Evolutionary conservation across 1,284 basidiomycete species (phyloP), one percentile per base, ranked within the genome.

Genomic region (Cryptococcus jaspeensis): DNA sequence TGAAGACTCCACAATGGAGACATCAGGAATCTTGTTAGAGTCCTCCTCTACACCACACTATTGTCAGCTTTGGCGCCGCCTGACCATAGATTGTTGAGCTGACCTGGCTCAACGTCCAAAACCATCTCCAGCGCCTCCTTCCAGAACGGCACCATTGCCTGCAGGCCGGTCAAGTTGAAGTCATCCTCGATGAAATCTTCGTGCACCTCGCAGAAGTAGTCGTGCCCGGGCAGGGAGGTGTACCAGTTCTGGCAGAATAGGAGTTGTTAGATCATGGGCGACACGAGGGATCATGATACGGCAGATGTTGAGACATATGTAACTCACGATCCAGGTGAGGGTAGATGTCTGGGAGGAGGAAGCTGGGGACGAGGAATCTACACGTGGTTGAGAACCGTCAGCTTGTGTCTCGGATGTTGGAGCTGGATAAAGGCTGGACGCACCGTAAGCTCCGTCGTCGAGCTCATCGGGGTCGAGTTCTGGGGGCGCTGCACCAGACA

Each of bases 111-210:
- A 52, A 99, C 95, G 78, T 99, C 96, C 59, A 99, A 80, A n/a
- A 99, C 93, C 96, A 99, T 99, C 80, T 99, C 96, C 85, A 99
- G 88, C 28, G 96, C 96, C 77, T 99, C 96, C 78, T 97, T 77
- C 92, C 96, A 99, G 75, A 99, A 99, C 9, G 96, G 82, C 1
- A 99, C 94, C 83, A 97, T 88, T 18, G 86, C 84, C 74, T 93
- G 94, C 64, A 99, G 80, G 1, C 96, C 96, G 0, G 96, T 99
- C 53, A 99, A 81, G 80, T 99, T 99, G 81, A 99, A 99, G 76
- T 99, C 96, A 79, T 99, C 96, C 76, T 99, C 96, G 76, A 99
- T 99, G 77, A 98, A 99, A 72, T 99, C 95, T 73, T 99, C 94
- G 53, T 89, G 87, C 20, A 98, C 93, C 79, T 95, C 92, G 77